Evolutionary conservation across 2,329 filamentous ascomycete species (phyloP), one percentile per base, ranked within the genome.

Genomic region (Beauveria rudraprayagi): DNA sequence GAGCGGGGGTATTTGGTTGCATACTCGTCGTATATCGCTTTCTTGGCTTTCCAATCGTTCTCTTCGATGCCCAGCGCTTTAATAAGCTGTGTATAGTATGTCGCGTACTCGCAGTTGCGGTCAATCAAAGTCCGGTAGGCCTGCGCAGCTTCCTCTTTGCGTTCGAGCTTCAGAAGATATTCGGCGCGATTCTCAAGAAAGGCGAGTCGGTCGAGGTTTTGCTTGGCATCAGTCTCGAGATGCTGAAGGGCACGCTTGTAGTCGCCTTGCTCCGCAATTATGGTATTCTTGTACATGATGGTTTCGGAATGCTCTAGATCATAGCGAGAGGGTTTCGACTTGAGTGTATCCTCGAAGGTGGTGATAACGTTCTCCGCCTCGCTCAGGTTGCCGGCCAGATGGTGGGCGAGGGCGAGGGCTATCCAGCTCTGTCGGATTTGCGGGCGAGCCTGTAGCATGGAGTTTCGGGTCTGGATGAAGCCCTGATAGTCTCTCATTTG

Each of bases 401-500:
- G 94, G 72, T 96, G 86, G 41, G 93, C 94, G 61, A 97, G 89
- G 46, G 94, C 94, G 63, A 99, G 78, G n/a, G 91, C 94, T 5
- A 94, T 97, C 95, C 95, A 99, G 76, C 93, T 97, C 77, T 95
- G 91, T 67, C 95, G 84, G 63, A 94, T 71, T 65, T 87, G 85
- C 1, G 94, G 90, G 62, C 90, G 86, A 50, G 90, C 86, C 73
- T 94, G 88, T 66, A 99, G 82, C 88, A 99, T 97, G 61, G 87
- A 82, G 64, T 84, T 88, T 67, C 94, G 85, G 76, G 91, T 97
- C 74, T 93, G 88, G 66, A 97, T 85, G 72, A 97, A 97, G 58
- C 94, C 94, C 66, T 88, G 83, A 75, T 92, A 97, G 77, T 99
- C 94, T 68, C 94, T 87, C 85, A 96, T 97, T 78, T 99, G 94